Conservation (phyloP, 2,329 filamentous ascomycete species). For the Colletotrichum orbiculare region DNA sequence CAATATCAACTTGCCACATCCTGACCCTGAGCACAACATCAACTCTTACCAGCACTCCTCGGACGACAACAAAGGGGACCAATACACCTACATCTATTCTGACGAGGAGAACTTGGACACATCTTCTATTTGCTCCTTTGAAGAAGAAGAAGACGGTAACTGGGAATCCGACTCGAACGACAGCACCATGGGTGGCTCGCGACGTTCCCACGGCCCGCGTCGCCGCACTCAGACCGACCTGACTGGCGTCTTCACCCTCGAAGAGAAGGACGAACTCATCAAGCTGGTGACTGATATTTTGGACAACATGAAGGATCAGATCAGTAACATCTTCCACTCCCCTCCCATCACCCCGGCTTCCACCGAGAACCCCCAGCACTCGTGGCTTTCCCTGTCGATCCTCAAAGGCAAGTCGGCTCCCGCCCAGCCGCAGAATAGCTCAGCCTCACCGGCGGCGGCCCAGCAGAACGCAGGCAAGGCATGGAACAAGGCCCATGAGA, state of each 20-base stretch:
- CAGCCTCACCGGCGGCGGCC: conserved; percentile 25
- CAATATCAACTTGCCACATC: conserved; percentile 11
- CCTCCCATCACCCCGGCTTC: conserved; percentile 49
- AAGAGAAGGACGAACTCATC: conserved; percentile 64
- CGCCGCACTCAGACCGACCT: conserved; percentile 54
- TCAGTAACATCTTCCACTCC: conserved; percentile 64
- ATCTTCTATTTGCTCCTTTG: conserved; percentile 34
- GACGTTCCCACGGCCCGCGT: conserved; percentile 29
- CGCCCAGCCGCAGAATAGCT: conserved; percentile 24
- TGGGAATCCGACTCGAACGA: conserved; percentile 31
- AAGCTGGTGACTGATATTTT: conserved; percentile 63
- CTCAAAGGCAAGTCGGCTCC: conserved; percentile 37
- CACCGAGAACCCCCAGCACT: conserved; percentile 45
- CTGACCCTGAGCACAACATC: conserved; percentile 21
- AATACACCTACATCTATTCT: conserved; percentile 30
- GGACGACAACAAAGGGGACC: conserved; percentile 28
- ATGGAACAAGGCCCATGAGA: conserved; percentile 43
- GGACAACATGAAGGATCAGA: conserved; percentile 65
- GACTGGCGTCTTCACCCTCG: conserved; percentile 57
- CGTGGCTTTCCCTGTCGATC: conserved; percentile 50
- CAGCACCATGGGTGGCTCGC: conserved; percentile 25
- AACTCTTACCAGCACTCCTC: conserved; percentile 25
- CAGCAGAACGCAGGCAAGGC: conserved; percentile 37
- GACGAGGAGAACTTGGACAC: conserved; percentile 32
- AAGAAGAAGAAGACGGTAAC: conserved; percentile 34